Base-by-base conservation (phyloP, 805 yeast species). In the Starmerella stigmatis region DNA sequence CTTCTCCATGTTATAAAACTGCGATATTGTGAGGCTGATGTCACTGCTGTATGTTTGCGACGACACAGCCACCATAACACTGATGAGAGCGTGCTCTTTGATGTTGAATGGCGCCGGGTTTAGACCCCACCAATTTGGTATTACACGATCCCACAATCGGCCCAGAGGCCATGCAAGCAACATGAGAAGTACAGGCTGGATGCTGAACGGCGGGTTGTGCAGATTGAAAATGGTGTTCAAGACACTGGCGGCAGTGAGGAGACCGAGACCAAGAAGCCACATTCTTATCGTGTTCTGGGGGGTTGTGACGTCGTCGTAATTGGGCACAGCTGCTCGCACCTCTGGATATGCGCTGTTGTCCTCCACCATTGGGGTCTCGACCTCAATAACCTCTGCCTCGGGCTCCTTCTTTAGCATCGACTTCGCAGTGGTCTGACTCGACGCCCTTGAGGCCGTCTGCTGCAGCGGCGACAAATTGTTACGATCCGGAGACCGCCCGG, bases 141-240 rank as follows among this genome's bases (percentile, higher is more conserved):
- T 47, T 1, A 51, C 17, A 22, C 48, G 52, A 39, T 64, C 75
- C 74, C 79, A 74, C 8, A 66, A 58, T 41, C 66, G 59, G 49
- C 85, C 86, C 38, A 76, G 48, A 1, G 86, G 84, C 69, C 74
- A 79, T 1, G 82, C 75, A 46, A 76, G 67, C 45, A 80, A 69
- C 36, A 80, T 75, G 23, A 75, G 69, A 41, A 79, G 77, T 46
- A 68, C 68, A 23, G 78, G 64, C n/a, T 75, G 66, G 43, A 78
- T 63, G 29, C 65, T 56, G 49, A 77, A 68, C 0, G 74, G 60
- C 8, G 84, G 85, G 39, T 69, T 60, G 60, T 78, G 79, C 51
- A 76, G 60, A 19, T 76, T 68, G 54, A 79, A 78, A 50, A 78
- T 65, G 47, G 73, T 65, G 58, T 79, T 79, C 58, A 76, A 65